These are phyloP conservation scores for Trichomonas gallinae DNA, from an alignment of 208 protist species.

Conservation along the genomic window DNA sequence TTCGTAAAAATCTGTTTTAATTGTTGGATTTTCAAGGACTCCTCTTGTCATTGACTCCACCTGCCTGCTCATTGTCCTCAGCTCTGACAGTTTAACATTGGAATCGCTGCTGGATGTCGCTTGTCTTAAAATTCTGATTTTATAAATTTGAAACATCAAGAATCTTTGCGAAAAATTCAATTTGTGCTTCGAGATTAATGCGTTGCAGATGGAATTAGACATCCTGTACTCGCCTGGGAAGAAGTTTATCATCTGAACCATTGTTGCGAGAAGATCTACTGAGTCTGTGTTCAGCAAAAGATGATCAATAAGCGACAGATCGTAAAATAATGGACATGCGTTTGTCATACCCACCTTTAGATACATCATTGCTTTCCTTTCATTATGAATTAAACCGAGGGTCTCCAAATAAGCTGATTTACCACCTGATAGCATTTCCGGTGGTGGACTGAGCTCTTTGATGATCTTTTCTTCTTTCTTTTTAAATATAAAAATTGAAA, in stretches of 20 bases:
- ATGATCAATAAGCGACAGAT: neutral
- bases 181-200: neutral
- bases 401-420: neutral
- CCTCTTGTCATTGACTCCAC: neutral
- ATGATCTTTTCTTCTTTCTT: neutral
- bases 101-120: neutral
- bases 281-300: neutral
- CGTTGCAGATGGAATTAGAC: neutral
- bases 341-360: neutral
- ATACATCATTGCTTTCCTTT: neutral
- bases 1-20: neutral
- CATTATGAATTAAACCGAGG: neutral
- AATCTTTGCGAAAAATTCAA: neutral
- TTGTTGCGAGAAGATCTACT: neutral
- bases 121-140: neutral
- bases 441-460: neutral
- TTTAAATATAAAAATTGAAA: neutral
- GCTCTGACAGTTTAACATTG: neutral
- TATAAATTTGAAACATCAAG: neutral
- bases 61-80: neutral
- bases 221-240: neutral
- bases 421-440: neutral
- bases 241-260: neutral
- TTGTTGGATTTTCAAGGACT: neutral
- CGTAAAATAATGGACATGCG: neutral